Conservation (phyloP, 2,329 filamentous ascomycete species). For the Ceratocystis variospora region DNA sequence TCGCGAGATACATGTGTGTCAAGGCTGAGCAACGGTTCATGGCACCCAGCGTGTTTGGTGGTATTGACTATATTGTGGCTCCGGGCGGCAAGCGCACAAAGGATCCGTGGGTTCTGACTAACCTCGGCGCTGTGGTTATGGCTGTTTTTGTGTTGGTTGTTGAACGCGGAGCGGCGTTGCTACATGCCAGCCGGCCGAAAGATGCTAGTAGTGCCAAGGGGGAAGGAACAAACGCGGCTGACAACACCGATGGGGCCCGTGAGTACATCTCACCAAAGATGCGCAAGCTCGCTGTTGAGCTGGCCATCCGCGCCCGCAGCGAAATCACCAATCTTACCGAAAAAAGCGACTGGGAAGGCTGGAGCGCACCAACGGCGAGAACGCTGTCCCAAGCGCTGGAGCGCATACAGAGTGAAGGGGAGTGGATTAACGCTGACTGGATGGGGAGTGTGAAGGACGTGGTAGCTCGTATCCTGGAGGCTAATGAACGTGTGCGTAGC, state of each 20-base stretch:
- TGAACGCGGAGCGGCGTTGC: conserved; percentile 29
- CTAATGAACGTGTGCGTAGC: conserved; percentile 26
- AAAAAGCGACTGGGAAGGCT: conserved; percentile 41
- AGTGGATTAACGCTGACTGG: conserved; percentile 52
- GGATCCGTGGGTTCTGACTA: conserved; percentile 36
- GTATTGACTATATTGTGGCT: conserved; percentile 45
- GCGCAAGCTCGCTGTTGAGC: conserved; percentile 35
- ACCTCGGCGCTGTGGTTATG: conserved; percentile 42
- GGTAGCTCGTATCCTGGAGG: conserved; percentile 21
- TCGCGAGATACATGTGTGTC: conserved; percentile 49
- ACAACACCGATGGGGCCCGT: conserved; percentile 29
- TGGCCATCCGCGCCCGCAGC: conserved; percentile 31
- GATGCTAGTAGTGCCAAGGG: conserved; percentile 31
- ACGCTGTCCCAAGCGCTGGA: conserved; percentile 37
- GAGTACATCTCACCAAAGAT: conserved; percentile 1
- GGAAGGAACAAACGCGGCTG: conserved; percentile 24
- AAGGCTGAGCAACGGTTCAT: conserved; percentile 47
- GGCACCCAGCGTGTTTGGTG: conserved; percentile 60
- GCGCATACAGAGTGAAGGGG: conserved; percentile 23
- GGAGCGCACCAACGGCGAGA: conserved; percentile 38
- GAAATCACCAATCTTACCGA: conserved; percentile 31
- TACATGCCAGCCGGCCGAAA: conserved; percentile 25
- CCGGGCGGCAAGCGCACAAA: conserved; percentile 33
- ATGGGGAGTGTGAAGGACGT: conserved; percentile 46
- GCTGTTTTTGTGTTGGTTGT: conserved; percentile 44